Percentiles rank a stretch among this genome's conserved stretches.
phyloP scores from a whole-genome alignment of 164 flowering plant genomes.

The Magnolia officinalis region DNA sequence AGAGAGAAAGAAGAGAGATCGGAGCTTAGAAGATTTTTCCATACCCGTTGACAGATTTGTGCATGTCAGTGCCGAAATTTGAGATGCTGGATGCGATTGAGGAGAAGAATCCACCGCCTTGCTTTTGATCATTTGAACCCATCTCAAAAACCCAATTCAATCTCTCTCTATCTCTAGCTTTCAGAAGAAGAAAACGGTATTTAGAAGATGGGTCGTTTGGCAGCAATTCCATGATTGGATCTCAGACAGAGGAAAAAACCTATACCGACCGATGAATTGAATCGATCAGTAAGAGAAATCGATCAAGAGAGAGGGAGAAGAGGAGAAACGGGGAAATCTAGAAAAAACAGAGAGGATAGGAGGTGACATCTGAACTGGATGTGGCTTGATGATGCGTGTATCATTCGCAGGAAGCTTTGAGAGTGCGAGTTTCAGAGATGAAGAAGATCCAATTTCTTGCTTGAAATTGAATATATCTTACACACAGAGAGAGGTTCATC shows the following conservation, averaged over 20 bases:
- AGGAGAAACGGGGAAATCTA: neutral
- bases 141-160: slow-evolving; percentile 18
- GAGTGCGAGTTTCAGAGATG: too few relatives aligned
- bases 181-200: neutral
- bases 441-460: too few relatives aligned
- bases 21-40: neutral
- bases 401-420: too few relatives aligned
- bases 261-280: neutral
- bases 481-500: too few relatives aligned
- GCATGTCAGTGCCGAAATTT: slow-evolving; percentile 40
- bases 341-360: neutral
- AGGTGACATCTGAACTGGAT: neutral
- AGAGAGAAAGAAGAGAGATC: neutral
- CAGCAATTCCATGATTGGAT: neutral
- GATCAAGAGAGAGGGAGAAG: neutral
- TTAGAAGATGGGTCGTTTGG: neutral
- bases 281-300: neutral
- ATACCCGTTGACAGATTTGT: slow-evolving; percentile 50
- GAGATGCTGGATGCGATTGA: slow-evolving; percentile 39
- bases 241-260: neutral
- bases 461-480: too few relatives aligned
- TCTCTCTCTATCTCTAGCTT: neutral
- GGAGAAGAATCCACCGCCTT: slow-evolving; percentile 46
- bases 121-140: slow-evolving; percentile 47
- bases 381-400: too few relatives aligned